Percentiles rank a stretch among this genome's conserved stretches.
Conservation (phyloP, 164 flowering plant genomes). For the Sextonia rubra region DNA sequence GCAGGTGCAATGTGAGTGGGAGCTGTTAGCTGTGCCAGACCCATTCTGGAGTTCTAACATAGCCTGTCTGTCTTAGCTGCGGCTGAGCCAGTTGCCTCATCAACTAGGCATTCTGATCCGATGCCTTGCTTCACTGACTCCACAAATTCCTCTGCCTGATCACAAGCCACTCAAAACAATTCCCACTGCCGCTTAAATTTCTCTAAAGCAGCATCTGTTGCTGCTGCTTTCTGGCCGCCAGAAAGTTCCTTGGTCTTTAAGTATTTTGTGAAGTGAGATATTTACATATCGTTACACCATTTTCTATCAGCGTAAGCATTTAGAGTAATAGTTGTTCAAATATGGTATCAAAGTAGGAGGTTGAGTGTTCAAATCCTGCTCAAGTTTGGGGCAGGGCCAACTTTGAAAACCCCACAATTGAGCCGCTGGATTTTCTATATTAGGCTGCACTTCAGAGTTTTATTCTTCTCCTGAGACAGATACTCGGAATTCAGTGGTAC, state of each 20-base stretch:
- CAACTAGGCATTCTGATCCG: slow-evolving; percentile 92
- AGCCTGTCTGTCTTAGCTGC: slow-evolving; percentile 44
- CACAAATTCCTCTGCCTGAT: slow-evolving; percentile 91
- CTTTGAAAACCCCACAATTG: no score
- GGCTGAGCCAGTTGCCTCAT: slow-evolving; percentile 83
- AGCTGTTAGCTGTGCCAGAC: slow-evolving; percentile 46
- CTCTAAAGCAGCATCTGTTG: slow-evolving; percentile 78
- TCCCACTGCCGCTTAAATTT: slow-evolving; percentile 86
- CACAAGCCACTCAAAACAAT: slow-evolving; percentile 84
- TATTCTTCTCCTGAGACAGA: no score
- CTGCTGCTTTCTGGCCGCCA: slow-evolving; percentile 52
- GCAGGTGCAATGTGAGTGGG: slow-evolving; percentile 54
- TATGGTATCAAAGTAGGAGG: no score
- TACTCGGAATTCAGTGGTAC: no score
- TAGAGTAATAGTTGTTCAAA: no score
- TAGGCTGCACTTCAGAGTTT: no score
- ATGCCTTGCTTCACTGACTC: slow-evolving; percentile 90
- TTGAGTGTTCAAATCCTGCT: no score
- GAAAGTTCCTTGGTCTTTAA: slow-evolving; percentile 60
- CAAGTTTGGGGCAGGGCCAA: no score
- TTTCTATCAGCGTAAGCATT: no score
- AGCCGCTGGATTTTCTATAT: no score
- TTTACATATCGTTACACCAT: no score
- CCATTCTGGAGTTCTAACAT: slow-evolving; percentile 82
- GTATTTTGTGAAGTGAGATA: no score